Evolutionary conservation across 2,329 filamentous ascomycete species (phyloP), one percentile per base, ranked within the genome.

Genomic region (Phaeomoniella chlamydospora): DNA sequence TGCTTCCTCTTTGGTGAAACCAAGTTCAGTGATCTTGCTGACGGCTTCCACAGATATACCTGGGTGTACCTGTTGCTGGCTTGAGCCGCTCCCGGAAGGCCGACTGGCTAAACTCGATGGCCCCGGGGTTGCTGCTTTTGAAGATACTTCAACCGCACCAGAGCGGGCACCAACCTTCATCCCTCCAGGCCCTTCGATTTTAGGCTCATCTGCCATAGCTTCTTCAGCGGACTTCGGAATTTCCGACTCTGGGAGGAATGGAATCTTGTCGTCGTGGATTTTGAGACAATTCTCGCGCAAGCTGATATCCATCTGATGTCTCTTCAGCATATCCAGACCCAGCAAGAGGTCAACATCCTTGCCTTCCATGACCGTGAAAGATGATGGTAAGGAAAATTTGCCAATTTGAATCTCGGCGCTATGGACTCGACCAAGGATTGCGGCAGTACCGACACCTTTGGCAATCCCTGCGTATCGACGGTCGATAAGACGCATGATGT

Each of bases 331-430:
- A 57, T 98, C 90, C 30, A 98, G 65, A 3, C 90, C 90, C 10
- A 98, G 73, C 2, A 98, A 71, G 13, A 98, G 68, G 54, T 96
- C 90, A 15, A 98, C 90, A 36, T 85, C 77, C 59, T 96, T 98
- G 44, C 90, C 90, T 62, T 98, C 90, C 90, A 98, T 98, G 52
- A 98, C 90, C 3, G 90, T 98, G 57, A 98, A 98, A 40, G 86
- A 90, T 62, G 87, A 96, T 2, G 88, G 80, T 47, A 98, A 67
- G 53, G 85, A 86, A 42, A 88, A 73, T 30, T 72, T 75, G 36
- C 88, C 90, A 46, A 98, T 90, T 58, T 84, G 88, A 58, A 98
- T 92, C 57, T 88, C 85, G 6, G 90, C 90, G 15, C 84, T 85
- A 57, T 98, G 90, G 3, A 98, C 90, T 36, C 90, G 83, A 18